Evolutionary conservation across 257 asterid genomes (phyloP), one percentile per base, ranked within the genome.

Genomic region (Phtheirospermum japonicum): DNA sequence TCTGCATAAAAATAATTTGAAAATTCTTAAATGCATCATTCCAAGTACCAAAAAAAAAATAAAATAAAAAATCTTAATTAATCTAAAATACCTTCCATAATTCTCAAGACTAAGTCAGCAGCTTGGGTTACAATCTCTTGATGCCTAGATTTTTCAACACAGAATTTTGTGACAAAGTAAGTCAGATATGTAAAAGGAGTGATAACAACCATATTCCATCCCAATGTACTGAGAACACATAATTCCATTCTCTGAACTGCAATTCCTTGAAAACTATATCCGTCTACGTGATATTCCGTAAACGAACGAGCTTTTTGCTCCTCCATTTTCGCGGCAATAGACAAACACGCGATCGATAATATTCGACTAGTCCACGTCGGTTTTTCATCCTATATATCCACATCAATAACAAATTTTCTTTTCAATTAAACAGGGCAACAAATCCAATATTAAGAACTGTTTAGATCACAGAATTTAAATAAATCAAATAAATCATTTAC

Each of bases 241-340:
- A 80, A 32, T 66, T 82, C 86, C 86, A 82, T 80, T 64, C 48
- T 75, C 54, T 59, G 71, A 34, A 80, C 62, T 2, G 54, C 48
- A 34, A 30, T 63, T 32, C 40, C 71, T 23, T 54, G 49, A 66
- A 79, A 75, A 31, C 58, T 45, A 31, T 63, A 70, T 0, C 65
- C 84, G 40, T 75, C 72, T 0, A 49, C 40, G 6, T 18, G 34
- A 32, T 70, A 70, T 7, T 70, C 60, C 0, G 56, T 42, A 3
- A 77, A 62, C n/a, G 66, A 34, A 4, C 64, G 43, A 7, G 8
- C 68, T 57, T 58, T 9, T 0, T 19, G 1, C 56, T 79, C 80
- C 67, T 75, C 81, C 74, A 72, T 66, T 62, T 72, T 79, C 3
- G 84, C 84, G 42, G 84, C 84, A 66, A 79, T 32, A 23, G 79